A percentile compares a stretch with the other conserved stretches of the same genome.
phyloP scores from a whole-genome alignment of 495 filamentous ascomycete genomes.

The Lichenothelia convexa region DNA sequence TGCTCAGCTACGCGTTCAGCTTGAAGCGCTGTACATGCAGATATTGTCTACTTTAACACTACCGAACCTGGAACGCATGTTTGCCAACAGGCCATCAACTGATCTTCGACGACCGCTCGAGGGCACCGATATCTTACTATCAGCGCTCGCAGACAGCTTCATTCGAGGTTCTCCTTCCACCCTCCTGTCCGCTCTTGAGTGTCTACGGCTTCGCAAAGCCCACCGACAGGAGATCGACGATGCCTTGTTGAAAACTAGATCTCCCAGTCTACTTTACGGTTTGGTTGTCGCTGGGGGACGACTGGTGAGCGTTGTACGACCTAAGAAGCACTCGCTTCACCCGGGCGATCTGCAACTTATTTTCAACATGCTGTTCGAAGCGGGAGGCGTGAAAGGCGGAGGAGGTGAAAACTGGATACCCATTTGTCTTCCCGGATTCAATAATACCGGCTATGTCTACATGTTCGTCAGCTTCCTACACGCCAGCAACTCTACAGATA shows the following conservation, averaged over 20 bases:
- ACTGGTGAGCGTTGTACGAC: conserved; percentile 84
- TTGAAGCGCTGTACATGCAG: conserved; percentile 94
- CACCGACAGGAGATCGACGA: conserved; percentile 77
- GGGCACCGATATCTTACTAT: conserved; percentile 80
- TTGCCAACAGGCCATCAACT: conserved; percentile 74
- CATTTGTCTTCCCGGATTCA: conserved; percentile 90
- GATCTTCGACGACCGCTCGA: conserved; percentile 85
- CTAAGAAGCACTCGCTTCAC: conserved; percentile 87
- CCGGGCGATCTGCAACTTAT: conserved; percentile 90
- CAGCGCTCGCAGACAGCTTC: conserved; percentile 83
- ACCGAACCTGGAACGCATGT: conserved; percentile 72
- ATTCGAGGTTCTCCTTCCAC: conserved; percentile 80
- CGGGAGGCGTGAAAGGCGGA: conserved; percentile 66
- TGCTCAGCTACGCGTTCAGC: conserved; percentile 63
- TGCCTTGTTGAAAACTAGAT: conserved; percentile 58
- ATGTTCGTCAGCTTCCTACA: conserved; percentile 95
- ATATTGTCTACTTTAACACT: conserved; percentile 89
- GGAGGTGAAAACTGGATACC: conserved; percentile 97
- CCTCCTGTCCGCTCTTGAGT: conserved; percentile 78
- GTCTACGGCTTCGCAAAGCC: conserved; percentile 68
- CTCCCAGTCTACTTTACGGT: conserved; percentile 69
- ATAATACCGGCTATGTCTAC: conserved; percentile 91
- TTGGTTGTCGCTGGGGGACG: conserved; percentile 85
- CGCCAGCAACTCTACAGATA: conserved; percentile 25
- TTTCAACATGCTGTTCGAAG: conserved; percentile 99